phyloP scores from a whole-genome alignment of 148 eudicot species.

The Linanthus parryae region DNA sequence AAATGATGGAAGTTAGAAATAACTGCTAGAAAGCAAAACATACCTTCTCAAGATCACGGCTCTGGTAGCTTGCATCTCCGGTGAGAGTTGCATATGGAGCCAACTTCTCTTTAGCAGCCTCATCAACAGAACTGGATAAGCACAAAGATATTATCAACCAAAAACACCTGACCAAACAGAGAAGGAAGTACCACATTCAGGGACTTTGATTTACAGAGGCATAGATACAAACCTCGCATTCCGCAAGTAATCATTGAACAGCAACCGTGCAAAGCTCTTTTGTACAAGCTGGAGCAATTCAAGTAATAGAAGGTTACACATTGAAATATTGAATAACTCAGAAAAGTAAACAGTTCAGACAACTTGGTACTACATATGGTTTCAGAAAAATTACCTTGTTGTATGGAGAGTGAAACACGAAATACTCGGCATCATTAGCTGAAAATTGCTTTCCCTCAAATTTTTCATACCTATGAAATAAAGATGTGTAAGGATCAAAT shows the following conservation, averaged over 20 bases:
- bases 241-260: slow-evolving; percentile 73
- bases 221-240: slow-evolving; percentile 58
- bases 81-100: slow-evolving; percentile 68
- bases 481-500: slow-evolving; percentile 9
- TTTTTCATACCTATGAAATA: slow-evolving; percentile 66
- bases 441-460: slow-evolving; percentile 80
- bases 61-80: slow-evolving; percentile 75
- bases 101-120: slow-evolving; percentile 74
- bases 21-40: not conserved
- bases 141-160: slow-evolving; percentile 7
- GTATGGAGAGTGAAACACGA: slow-evolving; percentile 97
- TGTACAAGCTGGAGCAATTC: slow-evolving; percentile 83
- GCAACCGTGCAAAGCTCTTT: slow-evolving; percentile 86
- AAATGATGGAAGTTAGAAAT: too few relatives aligned
- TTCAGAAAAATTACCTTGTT: slow-evolving; percentile 59
- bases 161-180: slow-evolving; percentile 1
- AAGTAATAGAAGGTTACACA: too few relatives aligned
- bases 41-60: slow-evolving; percentile 99
- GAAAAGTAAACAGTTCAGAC: slow-evolving; percentile 2
- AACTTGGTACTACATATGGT: not conserved
- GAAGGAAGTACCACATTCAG: not conserved
- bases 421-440: slow-evolving; percentile 59
- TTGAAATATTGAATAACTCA: not conserved
- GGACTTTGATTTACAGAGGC: too few relatives aligned
- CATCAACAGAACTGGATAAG: slow-evolving; percentile 60